These are phyloP conservation scores for Salicornia ramosissima DNA, from an alignment of 148 eudicot species.

Conservation along the genomic window DNA sequence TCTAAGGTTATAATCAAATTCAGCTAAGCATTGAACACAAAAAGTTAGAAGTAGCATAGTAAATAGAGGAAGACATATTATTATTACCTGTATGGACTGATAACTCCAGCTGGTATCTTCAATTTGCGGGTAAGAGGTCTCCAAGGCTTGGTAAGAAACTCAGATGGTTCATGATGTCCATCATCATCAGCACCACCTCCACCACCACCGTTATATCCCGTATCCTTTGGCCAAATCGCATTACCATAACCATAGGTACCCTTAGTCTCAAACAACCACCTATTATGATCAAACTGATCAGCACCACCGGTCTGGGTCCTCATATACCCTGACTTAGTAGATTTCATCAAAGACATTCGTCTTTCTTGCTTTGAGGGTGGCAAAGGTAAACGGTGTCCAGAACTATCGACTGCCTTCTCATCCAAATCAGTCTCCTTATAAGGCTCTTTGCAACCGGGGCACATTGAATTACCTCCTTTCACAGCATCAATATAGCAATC, in stretches of 20 bases:
- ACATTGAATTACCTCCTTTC: slow-evolving; percentile 69
- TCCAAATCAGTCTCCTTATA: slow-evolving; percentile 74
- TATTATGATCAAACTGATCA: slow-evolving; percentile 85
- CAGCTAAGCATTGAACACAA: background rate
- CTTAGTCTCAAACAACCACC: slow-evolving; percentile 95
- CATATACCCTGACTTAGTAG: slow-evolving; percentile 51
- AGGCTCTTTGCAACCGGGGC: slow-evolving; percentile 90
- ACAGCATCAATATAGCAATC: slow-evolving; percentile 86
- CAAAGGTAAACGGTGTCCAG: slow-evolving; percentile 43
- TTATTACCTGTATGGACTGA: slow-evolving; percentile 89
- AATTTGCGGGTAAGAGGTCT: slow-evolving; percentile 91
- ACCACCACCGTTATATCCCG: slow-evolving; percentile 37
- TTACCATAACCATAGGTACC: slow-evolving; percentile 98
- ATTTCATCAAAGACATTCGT: slow-evolving; percentile 82
- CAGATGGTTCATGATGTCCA: slow-evolving; percentile 37
- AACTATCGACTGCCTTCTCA: slow-evolving; percentile 42
- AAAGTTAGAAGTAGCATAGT: background rate
- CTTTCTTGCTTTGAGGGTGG: slow-evolving; percentile 72
- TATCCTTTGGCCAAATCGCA: slow-evolving; percentile 93
- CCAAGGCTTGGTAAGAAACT: slow-evolving; percentile 80
- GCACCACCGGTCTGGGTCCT: slow-evolving; percentile 54
- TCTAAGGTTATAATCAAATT: background rate
- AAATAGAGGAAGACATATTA: background rate
- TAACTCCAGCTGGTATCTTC: slow-evolving; percentile 75
- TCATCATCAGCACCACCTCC: slow-evolving; percentile 33